phyloP scores from a whole-genome alignment of 2,329 filamentous ascomycete genomes.

The Aureobasidium sp. region DNA sequence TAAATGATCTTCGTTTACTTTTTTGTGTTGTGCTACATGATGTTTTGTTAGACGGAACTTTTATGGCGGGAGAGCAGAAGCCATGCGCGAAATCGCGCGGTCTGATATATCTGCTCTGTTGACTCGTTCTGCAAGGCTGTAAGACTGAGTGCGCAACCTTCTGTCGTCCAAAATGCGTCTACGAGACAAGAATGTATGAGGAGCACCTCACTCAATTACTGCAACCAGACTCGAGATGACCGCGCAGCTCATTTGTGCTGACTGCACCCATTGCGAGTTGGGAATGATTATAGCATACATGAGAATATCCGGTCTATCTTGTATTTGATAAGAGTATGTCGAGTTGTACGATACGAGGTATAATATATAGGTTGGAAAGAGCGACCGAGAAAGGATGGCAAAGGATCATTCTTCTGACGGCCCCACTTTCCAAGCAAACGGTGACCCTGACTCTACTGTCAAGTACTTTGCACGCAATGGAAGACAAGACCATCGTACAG shows the following conservation, averaged over 20 bases:
- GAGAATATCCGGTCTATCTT: not conserved
- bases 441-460: not conserved
- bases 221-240: not conserved
- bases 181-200: not conserved
- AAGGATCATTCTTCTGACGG: not conserved
- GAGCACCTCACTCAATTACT: not conserved
- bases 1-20: not conserved
- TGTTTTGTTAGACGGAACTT: not conserved
- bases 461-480: no score
- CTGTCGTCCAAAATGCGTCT: not conserved
- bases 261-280: not conserved
- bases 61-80: not conserved
- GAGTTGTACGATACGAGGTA: not conserved
- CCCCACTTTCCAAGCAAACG: not conserved
- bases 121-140: not conserved
- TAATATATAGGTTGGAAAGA: not conserved
- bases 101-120: not conserved
- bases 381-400: not conserved
- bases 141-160: not conserved
- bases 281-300: not conserved
- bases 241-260: not conserved
- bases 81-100: not conserved
- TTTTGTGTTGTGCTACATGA: not conserved
- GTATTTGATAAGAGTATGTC: not conserved
- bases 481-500: no score